These are phyloP conservation scores for Alisma plantagoaquatica DNA, from an alignment of 106 monocot genomes.

Conservation along the genomic window DNA sequence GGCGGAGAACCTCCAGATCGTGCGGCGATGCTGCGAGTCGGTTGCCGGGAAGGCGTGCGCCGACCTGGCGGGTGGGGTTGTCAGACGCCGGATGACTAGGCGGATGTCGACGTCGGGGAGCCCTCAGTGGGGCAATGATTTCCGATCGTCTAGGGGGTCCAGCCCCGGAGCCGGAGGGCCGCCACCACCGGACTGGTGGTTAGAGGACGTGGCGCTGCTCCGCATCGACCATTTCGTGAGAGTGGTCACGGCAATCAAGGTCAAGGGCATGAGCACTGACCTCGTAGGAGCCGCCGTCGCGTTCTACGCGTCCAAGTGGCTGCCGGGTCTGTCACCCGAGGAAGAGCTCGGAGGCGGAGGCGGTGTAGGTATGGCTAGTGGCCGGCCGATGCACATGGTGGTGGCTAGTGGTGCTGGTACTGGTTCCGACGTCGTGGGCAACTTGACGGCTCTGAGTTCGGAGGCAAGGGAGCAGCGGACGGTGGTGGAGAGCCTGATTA, in stretches of 20 bases:
- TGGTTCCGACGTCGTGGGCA: constrained; percentile 15
- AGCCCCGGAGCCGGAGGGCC: constrained; percentile 49
- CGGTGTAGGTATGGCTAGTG: too few species aligned
- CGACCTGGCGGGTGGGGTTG: constrained; percentile 68
- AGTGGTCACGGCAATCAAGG: constrained; percentile 76
- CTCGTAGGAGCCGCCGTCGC: constrained; percentile 69
- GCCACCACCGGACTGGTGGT: constrained; percentile 82
- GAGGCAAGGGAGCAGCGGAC: constrained; percentile 53
- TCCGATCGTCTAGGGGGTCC: constrained; percentile 58
- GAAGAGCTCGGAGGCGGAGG: background rate
- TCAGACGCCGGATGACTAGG: constrained; percentile 39
- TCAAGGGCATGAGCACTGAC: constrained; percentile 74
- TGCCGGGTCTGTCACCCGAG: constrained; percentile 48
- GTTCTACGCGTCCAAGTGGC: constrained; percentile 74
- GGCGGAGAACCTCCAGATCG: constrained; percentile 96
- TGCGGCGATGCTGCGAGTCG: constrained; percentile 81
- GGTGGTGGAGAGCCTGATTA: constrained; percentile 88
- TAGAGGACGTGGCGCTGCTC: constrained; percentile 75
- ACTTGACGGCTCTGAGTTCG: too few species aligned
- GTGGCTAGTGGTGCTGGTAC: constrained; percentile 21
- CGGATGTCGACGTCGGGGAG: constrained; percentile 13
- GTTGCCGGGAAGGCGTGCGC: constrained; percentile 94
- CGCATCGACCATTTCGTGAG: constrained; percentile 84
- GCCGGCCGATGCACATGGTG: too few species aligned
- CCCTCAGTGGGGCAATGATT: too few species aligned